These are phyloP conservation scores for Mycena venus DNA, from an alignment of 768 basidiomycete genomes.

Conservation along the genomic window DNA sequence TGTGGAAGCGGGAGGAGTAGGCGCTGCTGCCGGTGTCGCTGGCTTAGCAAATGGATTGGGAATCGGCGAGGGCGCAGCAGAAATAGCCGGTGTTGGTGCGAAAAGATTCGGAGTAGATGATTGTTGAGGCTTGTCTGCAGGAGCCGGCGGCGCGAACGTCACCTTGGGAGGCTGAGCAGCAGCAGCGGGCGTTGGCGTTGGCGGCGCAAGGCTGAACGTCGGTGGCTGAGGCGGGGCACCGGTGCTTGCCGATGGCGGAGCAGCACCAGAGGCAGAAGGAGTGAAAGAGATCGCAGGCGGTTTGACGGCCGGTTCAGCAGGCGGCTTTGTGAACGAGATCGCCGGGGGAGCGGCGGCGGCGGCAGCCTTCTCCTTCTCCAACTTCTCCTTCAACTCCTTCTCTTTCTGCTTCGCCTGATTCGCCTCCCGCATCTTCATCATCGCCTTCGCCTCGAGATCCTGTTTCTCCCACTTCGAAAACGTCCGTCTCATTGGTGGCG, in stretches of 20 bases:
- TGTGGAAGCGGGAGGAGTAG: no score
- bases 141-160: slow-evolving; percentile 17
- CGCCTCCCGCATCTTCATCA: slow-evolving; percentile 75
- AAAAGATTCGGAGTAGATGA: slow-evolving; percentile 24
- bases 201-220: slow-evolving; percentile 38
- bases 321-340: slow-evolving; percentile 43
- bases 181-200: slow-evolving; percentile 28
- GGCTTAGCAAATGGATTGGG: slow-evolving; percentile 33
- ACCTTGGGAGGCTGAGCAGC: neutral
- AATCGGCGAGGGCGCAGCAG: slow-evolving; percentile 20
- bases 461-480: slow-evolving; percentile 91
- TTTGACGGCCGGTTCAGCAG: slow-evolving; percentile 37
- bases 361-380: slow-evolving; percentile 53
- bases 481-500: slow-evolving; percentile 39
- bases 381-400: slow-evolving; percentile 53
- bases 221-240: slow-evolving; percentile 28
- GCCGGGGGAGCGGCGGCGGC: slow-evolving; percentile 44
- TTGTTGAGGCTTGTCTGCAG: slow-evolving; percentile 15
- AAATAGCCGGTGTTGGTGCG: slow-evolving; percentile 28
- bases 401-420: slow-evolving; percentile 60
- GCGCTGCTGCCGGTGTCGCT: slow-evolving; percentile 20
- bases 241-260: slow-evolving; percentile 27
- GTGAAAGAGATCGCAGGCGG: slow-evolving; percentile 35
- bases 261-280: slow-evolving; percentile 26
- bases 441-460: slow-evolving; percentile 84